Percentiles rank a stretch among this genome's conserved stretches.
These are phyloP conservation scores for Abrus precatorius DNA, from an alignment of 306 rosid species.

Conservation along the genomic window DNA sequence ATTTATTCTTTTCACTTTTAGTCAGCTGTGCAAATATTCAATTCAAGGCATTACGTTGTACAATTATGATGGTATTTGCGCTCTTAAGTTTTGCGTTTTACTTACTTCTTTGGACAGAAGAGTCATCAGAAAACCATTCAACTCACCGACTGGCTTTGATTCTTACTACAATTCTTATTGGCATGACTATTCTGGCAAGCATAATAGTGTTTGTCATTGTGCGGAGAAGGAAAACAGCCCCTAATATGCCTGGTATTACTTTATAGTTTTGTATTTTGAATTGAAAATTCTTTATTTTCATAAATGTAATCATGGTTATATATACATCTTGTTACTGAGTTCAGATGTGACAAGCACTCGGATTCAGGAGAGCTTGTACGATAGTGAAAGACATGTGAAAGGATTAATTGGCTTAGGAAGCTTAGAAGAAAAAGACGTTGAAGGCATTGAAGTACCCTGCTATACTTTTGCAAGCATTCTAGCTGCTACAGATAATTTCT, in stretches of 20 bases:
- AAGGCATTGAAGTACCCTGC: conserved; percentile 55
- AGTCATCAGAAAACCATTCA: neutral
- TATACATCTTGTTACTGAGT: neutral
- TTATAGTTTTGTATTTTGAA: conserved; percentile 8
- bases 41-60: neutral
- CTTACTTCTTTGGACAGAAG: conserved; percentile 27
- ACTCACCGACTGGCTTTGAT: neutral
- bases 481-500: conserved; percentile 60
- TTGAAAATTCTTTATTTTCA: neutral
- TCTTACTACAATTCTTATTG: neutral
- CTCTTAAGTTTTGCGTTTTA: neutral
- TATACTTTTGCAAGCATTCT: conserved; percentile 48
- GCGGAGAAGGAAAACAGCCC: conserved; percentile 32
- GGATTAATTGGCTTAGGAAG: conserved; percentile 41
- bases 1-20: too few species aligned
- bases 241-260: conserved; percentile 21
- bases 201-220: neutral
- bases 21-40: neutral
- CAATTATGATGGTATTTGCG: neutral
- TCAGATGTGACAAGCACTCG: conserved; percentile 37
- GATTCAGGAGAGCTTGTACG: conserved; percentile 26
- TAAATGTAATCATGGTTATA: neutral
- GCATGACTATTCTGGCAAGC: conserved; percentile 11
- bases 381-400: conserved; percentile 42
- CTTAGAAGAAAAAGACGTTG: conserved; percentile 49